phyloP scores from a whole-genome alignment of 2,329 filamentous ascomycete genomes.

The Fusarium xylarioides region DNA sequence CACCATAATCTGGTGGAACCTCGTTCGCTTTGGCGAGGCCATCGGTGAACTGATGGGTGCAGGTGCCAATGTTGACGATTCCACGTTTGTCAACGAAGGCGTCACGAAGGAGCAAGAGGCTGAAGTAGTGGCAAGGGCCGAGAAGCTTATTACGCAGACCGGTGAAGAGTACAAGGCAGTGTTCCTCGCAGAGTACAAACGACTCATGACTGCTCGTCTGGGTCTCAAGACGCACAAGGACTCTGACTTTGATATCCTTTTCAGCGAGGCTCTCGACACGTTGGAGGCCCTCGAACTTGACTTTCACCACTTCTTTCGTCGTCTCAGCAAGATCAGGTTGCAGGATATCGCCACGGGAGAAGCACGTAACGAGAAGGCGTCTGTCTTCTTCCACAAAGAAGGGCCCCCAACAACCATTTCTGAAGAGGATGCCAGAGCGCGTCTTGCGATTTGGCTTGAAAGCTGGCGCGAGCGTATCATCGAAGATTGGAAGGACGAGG shows the following conservation, averaged over 20 bases:
- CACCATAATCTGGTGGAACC: constrained; percentile 98
- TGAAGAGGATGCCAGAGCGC: constrained; percentile 70
- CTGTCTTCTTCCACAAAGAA: constrained; percentile 82
- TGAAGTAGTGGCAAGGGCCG: constrained; percentile 79
- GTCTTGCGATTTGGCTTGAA: constrained; percentile 82
- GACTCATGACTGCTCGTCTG: constrained; percentile 80
- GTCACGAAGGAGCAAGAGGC: constrained; percentile 70
- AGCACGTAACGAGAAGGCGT: constrained; percentile 68
- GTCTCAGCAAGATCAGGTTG: constrained; percentile 72
- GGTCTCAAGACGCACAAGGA: constrained; percentile 77
- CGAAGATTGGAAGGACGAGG: constrained; percentile 76
- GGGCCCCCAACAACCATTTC: constrained; percentile 67
- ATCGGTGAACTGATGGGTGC: constrained; percentile 88
- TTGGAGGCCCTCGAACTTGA: constrained; percentile 86
- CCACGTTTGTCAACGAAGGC: constrained; percentile 75
- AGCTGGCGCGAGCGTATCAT: constrained; percentile 76
- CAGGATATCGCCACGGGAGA: constrained; percentile 72
- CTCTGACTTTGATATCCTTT: constrained; percentile 80
- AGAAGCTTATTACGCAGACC: constrained; percentile 80
- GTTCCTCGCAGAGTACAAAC: constrained; percentile 90
- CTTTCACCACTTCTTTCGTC: constrained; percentile 93
- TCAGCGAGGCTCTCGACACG: constrained; percentile 82
- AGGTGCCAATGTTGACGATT: constrained; percentile 75
- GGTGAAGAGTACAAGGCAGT: constrained; percentile 90
- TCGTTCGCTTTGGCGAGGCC: constrained; percentile 88